Conservation (phyloP, 2,329 filamentous ascomycete species). For the Nothophaeocryptopus gaeumannii region DNA sequence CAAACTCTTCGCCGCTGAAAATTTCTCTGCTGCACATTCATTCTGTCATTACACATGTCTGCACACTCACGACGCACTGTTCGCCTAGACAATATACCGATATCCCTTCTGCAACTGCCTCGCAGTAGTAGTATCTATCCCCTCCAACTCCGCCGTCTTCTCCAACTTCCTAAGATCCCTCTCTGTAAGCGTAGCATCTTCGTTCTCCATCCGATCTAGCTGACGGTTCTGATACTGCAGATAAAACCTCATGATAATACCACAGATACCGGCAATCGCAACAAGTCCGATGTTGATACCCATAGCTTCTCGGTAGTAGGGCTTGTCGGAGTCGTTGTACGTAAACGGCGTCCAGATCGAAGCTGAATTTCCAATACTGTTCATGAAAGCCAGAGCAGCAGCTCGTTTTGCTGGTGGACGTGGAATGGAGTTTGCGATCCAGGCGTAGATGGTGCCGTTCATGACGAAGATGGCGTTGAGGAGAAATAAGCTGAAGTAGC, state of each 20-base stretch:
- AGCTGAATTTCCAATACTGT: slow-evolving; percentile 66
- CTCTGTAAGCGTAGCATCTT: slow-evolving; percentile 45
- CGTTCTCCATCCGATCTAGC: slow-evolving; percentile 51
- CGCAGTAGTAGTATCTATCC: slow-evolving; percentile 50
- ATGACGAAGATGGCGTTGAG: slow-evolving; percentile 57
- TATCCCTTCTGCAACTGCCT: slow-evolving; percentile 55
- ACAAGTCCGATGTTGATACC: slow-evolving; percentile 35
- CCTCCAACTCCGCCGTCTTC: slow-evolving; percentile 53
- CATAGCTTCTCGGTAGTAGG: slow-evolving; percentile 34
- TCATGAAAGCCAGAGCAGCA: slow-evolving; percentile 71
- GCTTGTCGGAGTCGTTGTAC: slow-evolving; percentile 29
- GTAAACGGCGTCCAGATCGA: slow-evolving; percentile 58
- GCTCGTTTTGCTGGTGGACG: slow-evolving; percentile 73
- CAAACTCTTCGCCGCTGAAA: too few species aligned
- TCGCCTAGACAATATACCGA: slow-evolving; percentile 42
- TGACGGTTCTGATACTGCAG: slow-evolving; percentile 48
- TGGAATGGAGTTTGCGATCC: slow-evolving; percentile 74
- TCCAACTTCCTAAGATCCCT: slow-evolving; percentile 48
- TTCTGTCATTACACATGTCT: too few species aligned
- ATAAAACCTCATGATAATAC: slow-evolving; percentile 29
- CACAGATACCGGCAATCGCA: slow-evolving; percentile 28
- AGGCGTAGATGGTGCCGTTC: slow-evolving; percentile 58
- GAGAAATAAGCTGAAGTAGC: slow-evolving; percentile 55
- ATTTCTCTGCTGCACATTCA: too few species aligned
- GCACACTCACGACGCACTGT: too few species aligned